These are phyloP conservation scores for Zygotorulaspora florentina DNA, from an alignment of 805 yeast genomes.

Conservation along the genomic window DNA sequence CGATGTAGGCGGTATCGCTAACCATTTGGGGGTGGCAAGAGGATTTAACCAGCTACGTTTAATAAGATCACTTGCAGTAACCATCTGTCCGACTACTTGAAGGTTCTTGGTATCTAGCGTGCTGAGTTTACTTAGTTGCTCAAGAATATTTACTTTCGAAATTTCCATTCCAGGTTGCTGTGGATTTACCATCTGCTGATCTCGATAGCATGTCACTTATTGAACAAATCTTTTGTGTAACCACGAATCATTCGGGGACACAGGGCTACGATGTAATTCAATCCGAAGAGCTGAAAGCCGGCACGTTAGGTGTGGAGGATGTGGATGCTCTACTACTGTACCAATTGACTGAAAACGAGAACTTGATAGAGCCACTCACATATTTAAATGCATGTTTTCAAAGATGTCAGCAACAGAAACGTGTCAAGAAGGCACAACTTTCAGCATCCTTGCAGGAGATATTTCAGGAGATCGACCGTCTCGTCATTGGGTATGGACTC, in stretches of 20 bases:
- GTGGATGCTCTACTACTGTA: constrained; percentile 31
- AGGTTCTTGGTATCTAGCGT: too few species aligned
- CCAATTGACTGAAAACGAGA: constrained; percentile 34
- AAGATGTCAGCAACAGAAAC: constrained; percentile 36
- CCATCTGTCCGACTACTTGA: too few species aligned
- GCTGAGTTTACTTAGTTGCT: too few species aligned
- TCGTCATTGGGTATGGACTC: constrained; percentile 52
- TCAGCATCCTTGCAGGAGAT: constrained; percentile 37
- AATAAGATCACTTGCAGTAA: background rate
- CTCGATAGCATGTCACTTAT: constrained; percentile 20
- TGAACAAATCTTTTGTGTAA: constrained; percentile 28
- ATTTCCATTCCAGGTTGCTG: too few species aligned
- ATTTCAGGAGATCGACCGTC: constrained; percentile 44
- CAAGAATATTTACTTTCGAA: too few species aligned
- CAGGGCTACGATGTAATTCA: constrained; percentile 13
- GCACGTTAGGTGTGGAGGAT: constrained; percentile 16
- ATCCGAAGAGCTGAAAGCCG: constrained; percentile 19
- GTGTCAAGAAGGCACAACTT: constrained; percentile 42
- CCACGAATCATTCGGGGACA: constrained; percentile 17
- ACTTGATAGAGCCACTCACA: constrained; percentile 21
- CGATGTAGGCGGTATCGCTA: background rate
- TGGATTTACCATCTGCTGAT: too few species aligned
- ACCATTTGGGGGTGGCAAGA: constrained; percentile 1
- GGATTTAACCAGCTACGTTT: background rate
- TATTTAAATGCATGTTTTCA: constrained; percentile 30